Evolutionary conservation across 2,329 filamentous ascomycete species (phyloP).

Genomic region (Aspergillus felis): DNA sequence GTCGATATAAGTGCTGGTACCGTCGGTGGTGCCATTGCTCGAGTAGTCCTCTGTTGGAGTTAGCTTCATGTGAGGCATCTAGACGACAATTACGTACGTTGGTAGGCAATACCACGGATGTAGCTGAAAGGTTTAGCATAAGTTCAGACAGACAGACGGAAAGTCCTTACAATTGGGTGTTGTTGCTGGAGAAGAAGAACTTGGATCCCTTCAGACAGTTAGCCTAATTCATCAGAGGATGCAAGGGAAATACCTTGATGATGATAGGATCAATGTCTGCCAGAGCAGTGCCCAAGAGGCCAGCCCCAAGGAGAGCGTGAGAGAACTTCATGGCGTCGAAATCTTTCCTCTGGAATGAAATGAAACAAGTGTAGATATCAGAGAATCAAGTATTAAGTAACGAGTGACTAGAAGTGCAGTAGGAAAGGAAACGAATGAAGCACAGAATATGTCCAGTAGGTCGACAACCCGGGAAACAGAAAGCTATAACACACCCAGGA

Average conservation of each 20-base stretch:
- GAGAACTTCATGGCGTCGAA: slow-evolving; percentile 5
- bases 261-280: slow-evolving; percentile 52
- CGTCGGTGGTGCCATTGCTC: slow-evolving; percentile 12
- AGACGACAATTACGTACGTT: slow-evolving; percentile 42
- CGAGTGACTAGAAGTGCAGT: neutral
- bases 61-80: neutral
- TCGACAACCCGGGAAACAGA: neutral
- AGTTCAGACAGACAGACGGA: neutral
- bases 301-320: slow-evolving; percentile 4
- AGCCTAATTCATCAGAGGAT: neutral
- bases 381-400: neutral
- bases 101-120: slow-evolving; percentile 90
- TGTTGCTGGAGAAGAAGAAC: slow-evolving; percentile 81
- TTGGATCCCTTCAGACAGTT: slow-evolving; percentile 55
- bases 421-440: neutral
- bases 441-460: neutral
- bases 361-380: neutral
- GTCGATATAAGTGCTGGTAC: slow-evolving; percentile 66
- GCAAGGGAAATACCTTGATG: slow-evolving; percentile 46
- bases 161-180: slow-evolving; percentile 55
- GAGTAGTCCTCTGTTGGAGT: slow-evolving; percentile 52
- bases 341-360: neutral
- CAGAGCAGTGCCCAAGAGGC: slow-evolving; percentile 3
- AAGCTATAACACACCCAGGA: neutral
- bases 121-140: slow-evolving; percentile 38